These are phyloP conservation scores for Puccinia brachypodii DNA, from an alignment of 1,284 basidiomycete genomes.

Conservation along the genomic window DNA sequence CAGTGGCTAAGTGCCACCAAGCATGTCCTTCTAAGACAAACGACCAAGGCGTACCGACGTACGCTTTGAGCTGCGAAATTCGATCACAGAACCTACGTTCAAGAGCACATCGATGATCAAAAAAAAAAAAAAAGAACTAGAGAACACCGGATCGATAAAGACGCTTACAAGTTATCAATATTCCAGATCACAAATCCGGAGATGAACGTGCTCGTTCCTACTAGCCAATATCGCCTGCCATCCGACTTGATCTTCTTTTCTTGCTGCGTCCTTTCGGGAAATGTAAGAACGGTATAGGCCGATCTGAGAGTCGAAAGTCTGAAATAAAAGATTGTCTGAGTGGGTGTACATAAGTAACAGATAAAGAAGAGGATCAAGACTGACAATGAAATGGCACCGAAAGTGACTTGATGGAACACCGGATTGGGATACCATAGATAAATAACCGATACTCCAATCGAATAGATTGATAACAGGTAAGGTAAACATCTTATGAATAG, in stretches of 20 bases:
- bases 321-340: conserved; percentile 49
- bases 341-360: not conserved
- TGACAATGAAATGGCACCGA: conserved; percentile 59
- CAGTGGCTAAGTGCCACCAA: conserved; percentile 63
- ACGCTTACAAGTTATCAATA: conserved; percentile 61
- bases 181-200: conserved; percentile 62
- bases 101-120: no score
- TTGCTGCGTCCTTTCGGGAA: conserved; percentile 49
- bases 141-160: no score
- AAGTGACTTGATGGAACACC: conserved; percentile 62
- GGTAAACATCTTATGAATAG: conserved; percentile 43
- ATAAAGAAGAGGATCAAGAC: not conserved
- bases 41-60: conserved; percentile 52
- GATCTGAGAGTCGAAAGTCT: not conserved
- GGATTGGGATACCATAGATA: conserved; percentile 59
- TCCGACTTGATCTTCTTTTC: conserved; percentile 23
- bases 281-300: conserved; percentile 40
- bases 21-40: conserved; percentile 57
- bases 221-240: conserved; percentile 47
- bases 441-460: conserved; percentile 52
- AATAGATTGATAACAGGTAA: conserved; percentile 49
- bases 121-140: conserved; percentile 54
- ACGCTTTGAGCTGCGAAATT: conserved; percentile 49
- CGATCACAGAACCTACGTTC: conserved; percentile 49
- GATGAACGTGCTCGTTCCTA: conserved; percentile 54